These are phyloP conservation scores for Monascus ruber DNA, from an alignment of 2,329 filamentous ascomycete species.

Conservation along the genomic window DNA sequence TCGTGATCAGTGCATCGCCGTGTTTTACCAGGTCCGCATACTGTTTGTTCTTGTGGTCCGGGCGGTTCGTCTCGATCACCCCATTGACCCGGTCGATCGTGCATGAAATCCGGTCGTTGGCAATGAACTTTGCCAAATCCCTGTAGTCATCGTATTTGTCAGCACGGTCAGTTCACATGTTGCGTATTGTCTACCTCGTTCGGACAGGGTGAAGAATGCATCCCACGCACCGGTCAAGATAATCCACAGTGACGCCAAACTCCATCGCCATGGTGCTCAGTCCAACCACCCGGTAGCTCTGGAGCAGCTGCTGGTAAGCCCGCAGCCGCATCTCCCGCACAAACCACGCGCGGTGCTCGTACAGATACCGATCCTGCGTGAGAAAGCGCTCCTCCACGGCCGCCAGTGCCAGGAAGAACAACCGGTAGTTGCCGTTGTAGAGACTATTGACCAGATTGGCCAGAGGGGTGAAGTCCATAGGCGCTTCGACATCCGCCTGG, in stretches of 20 bases:
- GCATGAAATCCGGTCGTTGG: slow-evolving; percentile 84
- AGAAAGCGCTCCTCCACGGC: slow-evolving; percentile 90
- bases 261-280: slow-evolving; percentile 93
- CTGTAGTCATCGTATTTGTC: slow-evolving; percentile 33
- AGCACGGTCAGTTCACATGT: slow-evolving; percentile 5
- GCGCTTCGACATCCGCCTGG: slow-evolving; percentile 65
- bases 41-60: slow-evolving; percentile 99
- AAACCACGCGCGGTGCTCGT: slow-evolving; percentile 94
- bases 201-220: not conserved
- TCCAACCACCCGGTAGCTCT: slow-evolving; percentile 96
- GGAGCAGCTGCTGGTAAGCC: slow-evolving; percentile 90
- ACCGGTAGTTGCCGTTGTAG: slow-evolving; percentile 88
- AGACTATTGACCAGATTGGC: slow-evolving; percentile 80
- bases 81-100: slow-evolving; percentile 95
- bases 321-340: slow-evolving; percentile 96
- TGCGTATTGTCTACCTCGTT: not conserved
- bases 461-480: slow-evolving; percentile 80
- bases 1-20: slow-evolving; percentile 94
- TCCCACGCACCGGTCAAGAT: slow-evolving; percentile 68
- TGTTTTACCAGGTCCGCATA: slow-evolving; percentile 97
- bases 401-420: slow-evolving; percentile 82
- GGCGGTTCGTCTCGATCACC: slow-evolving; percentile 94
- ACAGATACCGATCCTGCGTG: slow-evolving; percentile 84
- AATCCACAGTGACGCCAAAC: slow-evolving; percentile 95
- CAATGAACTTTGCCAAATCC: slow-evolving; percentile 94